Percentiles rank a stretch among this genome's conserved stretches.
These are phyloP conservation scores for Fusarium coicis DNA, from an alignment of 2,329 filamentous ascomycete genomes.

Conservation along the genomic window DNA sequence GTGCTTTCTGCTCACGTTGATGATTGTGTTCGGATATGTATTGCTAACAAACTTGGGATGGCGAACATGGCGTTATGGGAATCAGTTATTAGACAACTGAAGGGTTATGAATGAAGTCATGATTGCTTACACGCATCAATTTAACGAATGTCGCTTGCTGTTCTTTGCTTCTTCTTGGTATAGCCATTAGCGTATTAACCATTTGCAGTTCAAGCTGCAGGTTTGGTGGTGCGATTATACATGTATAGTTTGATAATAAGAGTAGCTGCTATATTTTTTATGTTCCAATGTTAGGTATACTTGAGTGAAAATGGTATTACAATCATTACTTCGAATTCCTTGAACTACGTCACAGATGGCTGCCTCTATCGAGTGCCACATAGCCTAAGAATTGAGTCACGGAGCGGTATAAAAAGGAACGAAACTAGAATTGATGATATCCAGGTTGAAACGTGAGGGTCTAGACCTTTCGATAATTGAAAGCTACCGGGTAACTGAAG, in stretches of 20 bases:
- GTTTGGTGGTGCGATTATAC: not conserved
- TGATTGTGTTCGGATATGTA: conserved; percentile 18
- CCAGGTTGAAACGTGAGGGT: not conserved
- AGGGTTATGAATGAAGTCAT: conserved; percentile 7
- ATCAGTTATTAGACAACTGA: conserved; percentile 1
- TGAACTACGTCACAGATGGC: not conserved
- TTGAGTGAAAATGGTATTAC: not conserved
- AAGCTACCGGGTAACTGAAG: not conserved
- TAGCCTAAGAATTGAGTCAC: not conserved
- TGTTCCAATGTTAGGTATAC: too few species aligned
- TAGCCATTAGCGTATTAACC: not conserved
- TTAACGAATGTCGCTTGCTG: conserved; percentile 1
- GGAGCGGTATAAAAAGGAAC: not conserved
- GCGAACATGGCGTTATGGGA: conserved; percentile 29
- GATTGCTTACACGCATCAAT: not conserved
- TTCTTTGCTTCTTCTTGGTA: not conserved
- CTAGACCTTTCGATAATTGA: not conserved
- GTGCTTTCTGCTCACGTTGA: not conserved
- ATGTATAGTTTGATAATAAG: not conserved
- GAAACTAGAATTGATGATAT: not conserved
- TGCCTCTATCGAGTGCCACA: not conserved
- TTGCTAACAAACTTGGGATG: conserved; percentile 25
- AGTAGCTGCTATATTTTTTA: not conserved
- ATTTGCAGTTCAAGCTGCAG: not conserved
- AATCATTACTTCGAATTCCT: not conserved